phyloP scores from a whole-genome alignment of 768 basidiomycete species.

The Pleurotus giganteus region DNA sequence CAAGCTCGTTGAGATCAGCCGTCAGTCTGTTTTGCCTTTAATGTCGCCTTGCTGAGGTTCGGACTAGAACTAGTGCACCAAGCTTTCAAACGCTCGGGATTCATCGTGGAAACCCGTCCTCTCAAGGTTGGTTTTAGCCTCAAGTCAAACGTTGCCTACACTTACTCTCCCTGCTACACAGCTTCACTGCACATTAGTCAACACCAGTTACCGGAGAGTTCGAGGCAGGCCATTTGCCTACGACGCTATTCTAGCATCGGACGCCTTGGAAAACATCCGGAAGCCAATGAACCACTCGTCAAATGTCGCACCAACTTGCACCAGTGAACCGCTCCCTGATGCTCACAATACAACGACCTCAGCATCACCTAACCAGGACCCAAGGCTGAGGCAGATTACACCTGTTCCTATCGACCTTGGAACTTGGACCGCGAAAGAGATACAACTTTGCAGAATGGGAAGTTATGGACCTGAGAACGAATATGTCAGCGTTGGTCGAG shows the following conservation, averaged over 20 bases:
- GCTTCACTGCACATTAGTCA: constrained; percentile 52
- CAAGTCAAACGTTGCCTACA: background rate
- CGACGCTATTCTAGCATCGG: constrained; percentile 29
- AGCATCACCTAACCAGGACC: too few relatives aligned
- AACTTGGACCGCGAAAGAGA: constrained; percentile 46
- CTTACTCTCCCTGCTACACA: constrained; percentile 14
- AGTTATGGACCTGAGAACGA: constrained; percentile 61
- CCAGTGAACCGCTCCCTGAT: background rate
- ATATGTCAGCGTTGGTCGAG: constrained; percentile 50
- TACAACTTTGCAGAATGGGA: constrained; percentile 73
- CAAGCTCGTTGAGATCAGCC: background rate
- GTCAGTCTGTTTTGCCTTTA: background rate
- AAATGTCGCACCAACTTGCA: constrained; percentile 6
- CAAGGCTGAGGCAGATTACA: background rate
- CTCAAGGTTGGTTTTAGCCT: constrained; percentile 38
- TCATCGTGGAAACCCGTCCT: constrained; percentile 44
- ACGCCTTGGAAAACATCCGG: constrained; percentile 11
- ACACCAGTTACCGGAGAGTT: constrained; percentile 43
- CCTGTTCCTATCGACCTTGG: constrained; percentile 47
- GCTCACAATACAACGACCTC: background rate
- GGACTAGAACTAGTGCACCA: constrained; percentile 39
- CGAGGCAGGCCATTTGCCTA: constrained; percentile 35
- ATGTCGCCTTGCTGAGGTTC: background rate
- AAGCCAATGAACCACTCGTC: background rate
- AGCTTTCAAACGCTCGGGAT: constrained; percentile 39